Percentiles rank a stretch among this genome's conserved stretches.
These are phyloP conservation scores for Salicornia ramosissima DNA, from an alignment of 148 eudicot species.

Conservation along the genomic window DNA sequence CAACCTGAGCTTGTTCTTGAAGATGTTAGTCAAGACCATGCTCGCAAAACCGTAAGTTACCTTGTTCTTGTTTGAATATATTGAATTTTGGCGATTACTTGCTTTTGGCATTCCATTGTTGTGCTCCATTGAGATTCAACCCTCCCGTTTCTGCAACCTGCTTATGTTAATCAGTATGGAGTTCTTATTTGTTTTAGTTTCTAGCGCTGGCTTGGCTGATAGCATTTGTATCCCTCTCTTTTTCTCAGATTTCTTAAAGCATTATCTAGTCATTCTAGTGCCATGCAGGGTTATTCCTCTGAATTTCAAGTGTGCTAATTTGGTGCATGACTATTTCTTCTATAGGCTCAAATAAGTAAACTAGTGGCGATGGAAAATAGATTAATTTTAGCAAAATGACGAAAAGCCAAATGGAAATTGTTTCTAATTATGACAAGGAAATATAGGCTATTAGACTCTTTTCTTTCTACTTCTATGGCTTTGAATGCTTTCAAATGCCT, in stretches of 20 bases:
- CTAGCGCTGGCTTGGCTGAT: neutral
- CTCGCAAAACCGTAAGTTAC: conserved; percentile 84
- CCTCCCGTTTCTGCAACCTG: neutral
- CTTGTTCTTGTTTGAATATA: conserved; percentile 5
- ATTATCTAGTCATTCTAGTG: too few relatives aligned
- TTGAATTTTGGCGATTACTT: neutral
- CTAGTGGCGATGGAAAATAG: neutral
- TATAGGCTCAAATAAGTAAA: neutral
- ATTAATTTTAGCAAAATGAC: neutral
- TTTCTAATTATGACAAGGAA: neutral
- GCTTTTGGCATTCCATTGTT: neutral
- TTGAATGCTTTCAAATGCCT: neutral
- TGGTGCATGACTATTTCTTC: neutral
- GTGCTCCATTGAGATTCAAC: neutral
- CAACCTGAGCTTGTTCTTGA: conserved; percentile 93
- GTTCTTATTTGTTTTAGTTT: neutral
- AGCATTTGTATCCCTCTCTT: neutral
- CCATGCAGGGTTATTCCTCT: neutral
- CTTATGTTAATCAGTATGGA: neutral
- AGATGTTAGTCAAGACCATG: conserved; percentile 99
- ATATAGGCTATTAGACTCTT: neutral
- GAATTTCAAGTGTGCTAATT: neutral
- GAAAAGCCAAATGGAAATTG: neutral
- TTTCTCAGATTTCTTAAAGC: neutral
- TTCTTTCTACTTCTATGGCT: neutral